Evolutionary conservation across 495 filamentous ascomycete genomes (phyloP).

Genomic region (Parachaetomium inaequale): DNA sequence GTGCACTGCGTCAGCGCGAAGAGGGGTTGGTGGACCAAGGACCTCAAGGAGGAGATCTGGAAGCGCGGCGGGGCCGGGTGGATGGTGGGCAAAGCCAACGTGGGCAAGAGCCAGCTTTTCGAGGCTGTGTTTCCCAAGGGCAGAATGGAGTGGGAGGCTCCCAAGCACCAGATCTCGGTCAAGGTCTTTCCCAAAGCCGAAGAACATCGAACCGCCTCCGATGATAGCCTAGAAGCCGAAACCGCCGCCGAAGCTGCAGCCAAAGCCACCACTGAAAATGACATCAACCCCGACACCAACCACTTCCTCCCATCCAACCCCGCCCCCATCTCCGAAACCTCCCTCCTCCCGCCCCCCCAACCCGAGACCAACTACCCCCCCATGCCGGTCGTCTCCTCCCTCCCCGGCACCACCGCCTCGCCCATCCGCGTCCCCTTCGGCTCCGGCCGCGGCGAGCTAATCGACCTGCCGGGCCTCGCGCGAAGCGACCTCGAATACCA

Average conservation of each 20-base stretch:
- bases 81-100: conserved; percentile 97
- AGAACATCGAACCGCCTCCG: not conserved
- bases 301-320: conserved; percentile 19
- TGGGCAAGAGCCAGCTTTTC: conserved; percentile 91
- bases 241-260: not conserved
- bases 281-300: conserved; percentile 28
- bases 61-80: conserved; percentile 81
- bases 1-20: conserved; percentile 80
- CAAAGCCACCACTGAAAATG: too few relatives aligned
- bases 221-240: not conserved
- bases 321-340: conserved; percentile 24
- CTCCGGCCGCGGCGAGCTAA: conserved; percentile 79
- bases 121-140: conserved; percentile 82
- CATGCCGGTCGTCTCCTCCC: conserved; percentile 77
- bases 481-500: conserved; percentile 65
- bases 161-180: conserved; percentile 35
- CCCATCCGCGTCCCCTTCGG: conserved; percentile 90
- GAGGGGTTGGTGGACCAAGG: conserved; percentile 80
- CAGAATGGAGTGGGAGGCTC: conserved; percentile 43
- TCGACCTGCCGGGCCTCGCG: conserved; percentile 82
- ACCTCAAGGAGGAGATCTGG: conserved; percentile 79
- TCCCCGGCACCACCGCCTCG: conserved; percentile 91
- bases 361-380: conserved; percentile 68
- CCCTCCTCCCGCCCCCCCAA: conserved; percentile 70
- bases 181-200: conserved; percentile 26